Evolutionary conservation across 768 basidiomycete genomes (phyloP).

Genomic region (Collybia nuda): DNA sequence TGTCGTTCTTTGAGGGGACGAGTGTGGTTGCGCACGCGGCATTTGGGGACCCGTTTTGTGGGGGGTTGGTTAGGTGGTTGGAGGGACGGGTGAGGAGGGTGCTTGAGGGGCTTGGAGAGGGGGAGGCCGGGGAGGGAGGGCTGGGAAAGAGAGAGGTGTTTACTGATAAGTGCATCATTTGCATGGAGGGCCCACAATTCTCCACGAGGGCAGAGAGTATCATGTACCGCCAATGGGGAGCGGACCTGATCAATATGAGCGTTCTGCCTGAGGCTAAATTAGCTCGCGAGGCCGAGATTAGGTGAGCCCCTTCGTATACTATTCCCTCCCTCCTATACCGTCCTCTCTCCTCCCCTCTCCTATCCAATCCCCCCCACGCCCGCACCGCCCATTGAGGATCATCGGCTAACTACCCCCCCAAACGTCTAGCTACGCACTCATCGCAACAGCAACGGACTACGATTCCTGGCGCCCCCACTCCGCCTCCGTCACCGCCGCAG

Average conservation of each 20-base stretch:
- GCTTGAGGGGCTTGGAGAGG: slow-evolving; percentile 59
- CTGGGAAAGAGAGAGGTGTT: too few species aligned
- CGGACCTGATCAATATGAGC: slow-evolving; percentile 96
- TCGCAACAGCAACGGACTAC: slow-evolving; percentile 92
- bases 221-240: slow-evolving; percentile 94
- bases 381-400: too few species aligned
- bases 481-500: slow-evolving; percentile 83
- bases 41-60: slow-evolving; percentile 91
- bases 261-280: slow-evolving; percentile 96
- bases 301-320: too few species aligned
- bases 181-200: slow-evolving; percentile 98
- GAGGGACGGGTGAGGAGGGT: slow-evolving; percentile 62
- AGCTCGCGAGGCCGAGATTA: slow-evolving; percentile 91
- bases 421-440: slow-evolving; percentile 83
- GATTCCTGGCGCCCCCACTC: slow-evolving; percentile 89
- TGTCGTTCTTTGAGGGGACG: slow-evolving; percentile 83
- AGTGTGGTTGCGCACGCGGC: slow-evolving; percentile 87
- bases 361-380: too few species aligned
- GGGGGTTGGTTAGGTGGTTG: slow-evolving; percentile 63
- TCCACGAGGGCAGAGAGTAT: slow-evolving; percentile 95
- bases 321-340: too few species aligned
- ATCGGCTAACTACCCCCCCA: not conserved
- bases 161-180: slow-evolving; percentile 82
- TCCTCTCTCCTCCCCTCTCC: too few species aligned
- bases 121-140: too few species aligned